These are phyloP conservation scores for Trypanosoma cruzi DNA, from an alignment of 208 protist genomes.

Conservation along the genomic window DNA sequence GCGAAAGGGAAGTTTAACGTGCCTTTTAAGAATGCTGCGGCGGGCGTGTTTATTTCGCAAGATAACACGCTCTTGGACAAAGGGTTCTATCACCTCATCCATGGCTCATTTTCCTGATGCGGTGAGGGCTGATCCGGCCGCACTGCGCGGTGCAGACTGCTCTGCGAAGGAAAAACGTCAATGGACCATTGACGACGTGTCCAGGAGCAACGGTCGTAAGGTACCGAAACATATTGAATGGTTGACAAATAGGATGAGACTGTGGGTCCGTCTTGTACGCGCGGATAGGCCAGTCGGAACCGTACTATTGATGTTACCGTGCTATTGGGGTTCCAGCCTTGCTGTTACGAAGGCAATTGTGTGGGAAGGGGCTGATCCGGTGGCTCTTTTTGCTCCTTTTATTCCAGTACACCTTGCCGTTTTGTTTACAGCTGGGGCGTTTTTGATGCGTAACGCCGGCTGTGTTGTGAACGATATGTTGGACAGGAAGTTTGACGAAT, in stretches of 20 bases:
- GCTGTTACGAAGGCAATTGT: slow-evolving; percentile 83
- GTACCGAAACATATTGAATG: slow-evolving; percentile 46
- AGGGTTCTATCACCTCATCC: slow-evolving; percentile 50
- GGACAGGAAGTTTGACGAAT: slow-evolving; percentile 73
- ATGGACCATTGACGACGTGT: slow-evolving; percentile 55
- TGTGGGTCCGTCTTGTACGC: slow-evolving; percentile 70
- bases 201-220: slow-evolving; percentile 4
- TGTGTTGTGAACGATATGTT: slow-evolving; percentile 90
- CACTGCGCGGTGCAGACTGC: slow-evolving; percentile 31
- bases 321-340: slow-evolving; percentile 78
- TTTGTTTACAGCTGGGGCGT: slow-evolving; percentile 67
- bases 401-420: slow-evolving; percentile 76
- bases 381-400: slow-evolving; percentile 74
- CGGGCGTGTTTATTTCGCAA: slow-evolving; percentile 50
- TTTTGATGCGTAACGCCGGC: slow-evolving; percentile 79
- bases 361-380: slow-evolving; percentile 85
- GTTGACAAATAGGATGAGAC: slow-evolving; percentile 32
- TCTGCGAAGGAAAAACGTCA: slow-evolving; percentile 67
- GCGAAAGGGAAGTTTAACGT: too few species aligned
- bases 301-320: slow-evolving; percentile 75
- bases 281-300: slow-evolving; percentile 72
- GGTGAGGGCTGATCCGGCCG: slow-evolving; percentile 59
- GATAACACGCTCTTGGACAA: slow-evolving; percentile 78
- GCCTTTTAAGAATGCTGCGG: slow-evolving; percentile 70
- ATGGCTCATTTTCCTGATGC: slow-evolving; percentile 77